Conservation (phyloP, 176 grass and related monocot genomes). For the Themeda triandra region DNA sequence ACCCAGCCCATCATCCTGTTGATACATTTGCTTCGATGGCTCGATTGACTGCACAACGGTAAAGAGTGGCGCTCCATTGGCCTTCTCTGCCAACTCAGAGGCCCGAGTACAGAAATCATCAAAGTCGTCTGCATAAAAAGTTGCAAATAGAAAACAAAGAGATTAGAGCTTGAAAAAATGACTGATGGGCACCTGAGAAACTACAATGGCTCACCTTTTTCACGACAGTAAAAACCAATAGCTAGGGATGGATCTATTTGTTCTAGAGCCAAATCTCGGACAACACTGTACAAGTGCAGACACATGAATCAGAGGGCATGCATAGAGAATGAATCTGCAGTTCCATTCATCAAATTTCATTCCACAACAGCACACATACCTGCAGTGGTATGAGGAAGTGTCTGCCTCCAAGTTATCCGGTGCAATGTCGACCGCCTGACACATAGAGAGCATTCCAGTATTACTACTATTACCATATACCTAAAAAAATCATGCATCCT, state of each 20-base stretch:
- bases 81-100: conserved; percentile 56
- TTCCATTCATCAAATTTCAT: conserved; percentile 2
- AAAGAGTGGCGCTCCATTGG: conserved; percentile 85
- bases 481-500: background rate
- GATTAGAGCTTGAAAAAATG: conserved; percentile 2
- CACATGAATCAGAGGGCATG: background rate
- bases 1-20: conserved; percentile 31
- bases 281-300: conserved; percentile 41
- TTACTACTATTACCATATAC: background rate
- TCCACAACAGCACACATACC: conserved; percentile 42
- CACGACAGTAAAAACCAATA: conserved; percentile 88
- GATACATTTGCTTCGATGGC: conserved; percentile 38
- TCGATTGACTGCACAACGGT: conserved; percentile 60
- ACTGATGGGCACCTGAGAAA: background rate
- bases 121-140: conserved; percentile 61
- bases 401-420: conserved; percentile 71
- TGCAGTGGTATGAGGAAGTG: conserved; percentile 92
- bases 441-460: conserved; percentile 3
- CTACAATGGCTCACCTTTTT: conserved; percentile 53
- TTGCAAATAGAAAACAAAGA: background rate
- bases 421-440: conserved; percentile 64
- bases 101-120: conserved; percentile 87
- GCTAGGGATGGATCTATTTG: conserved; percentile 90
- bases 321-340: background rate
- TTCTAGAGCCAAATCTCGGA: conserved; percentile 77